A percentile compares a stretch with the other conserved stretches of the same genome.
Conservation (phyloP, 106 monocot species). For the Acorus gramineus region DNA sequence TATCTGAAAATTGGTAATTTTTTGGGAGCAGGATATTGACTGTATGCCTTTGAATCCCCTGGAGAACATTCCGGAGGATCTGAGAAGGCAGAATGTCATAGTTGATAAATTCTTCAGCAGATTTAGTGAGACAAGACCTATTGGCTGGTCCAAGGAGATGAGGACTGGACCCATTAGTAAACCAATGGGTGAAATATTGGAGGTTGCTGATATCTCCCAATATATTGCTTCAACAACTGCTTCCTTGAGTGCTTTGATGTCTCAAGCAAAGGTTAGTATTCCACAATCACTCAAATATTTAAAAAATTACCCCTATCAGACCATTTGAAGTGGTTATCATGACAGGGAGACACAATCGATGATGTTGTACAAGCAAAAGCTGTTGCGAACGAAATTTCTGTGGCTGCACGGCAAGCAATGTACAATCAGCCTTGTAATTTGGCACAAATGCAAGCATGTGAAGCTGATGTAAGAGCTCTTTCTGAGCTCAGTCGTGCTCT, state of each 20-base stretch:
- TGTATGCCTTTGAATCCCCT: too few species aligned
- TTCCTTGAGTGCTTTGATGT: slow-evolving; percentile 76
- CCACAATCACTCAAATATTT: neutral
- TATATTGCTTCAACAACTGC: slow-evolving; percentile 28
- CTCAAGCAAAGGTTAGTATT: slow-evolving; percentile 70
- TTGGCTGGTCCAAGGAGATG: too few species aligned
- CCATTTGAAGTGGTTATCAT: slow-evolving; percentile 6
- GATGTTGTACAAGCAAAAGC: slow-evolving; percentile 79
- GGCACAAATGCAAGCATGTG: slow-evolving; percentile 91
- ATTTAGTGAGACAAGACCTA: too few species aligned
- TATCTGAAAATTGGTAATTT: too few species aligned
- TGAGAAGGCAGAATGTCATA: too few species aligned
- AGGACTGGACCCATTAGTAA: neutral
- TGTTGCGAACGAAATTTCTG: slow-evolving; percentile 79
- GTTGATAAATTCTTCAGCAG: too few species aligned
- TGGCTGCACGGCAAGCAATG: slow-evolving; percentile 83
- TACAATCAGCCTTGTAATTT: slow-evolving; percentile 72
- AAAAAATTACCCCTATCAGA: neutral
- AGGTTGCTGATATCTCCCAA: slow-evolving; percentile 26
- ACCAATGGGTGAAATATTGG: slow-evolving; percentile 45
- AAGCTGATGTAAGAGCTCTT: slow-evolving; percentile 93
- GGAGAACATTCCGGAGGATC: too few species aligned
- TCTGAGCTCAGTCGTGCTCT: slow-evolving; percentile 81
- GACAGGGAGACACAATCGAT: slow-evolving; percentile 86
- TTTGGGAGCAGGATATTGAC: too few species aligned